These are phyloP conservation scores for Thalassiosira exigua DNA, from an alignment of 352 stramenopile species.

Conservation along the genomic window DNA sequence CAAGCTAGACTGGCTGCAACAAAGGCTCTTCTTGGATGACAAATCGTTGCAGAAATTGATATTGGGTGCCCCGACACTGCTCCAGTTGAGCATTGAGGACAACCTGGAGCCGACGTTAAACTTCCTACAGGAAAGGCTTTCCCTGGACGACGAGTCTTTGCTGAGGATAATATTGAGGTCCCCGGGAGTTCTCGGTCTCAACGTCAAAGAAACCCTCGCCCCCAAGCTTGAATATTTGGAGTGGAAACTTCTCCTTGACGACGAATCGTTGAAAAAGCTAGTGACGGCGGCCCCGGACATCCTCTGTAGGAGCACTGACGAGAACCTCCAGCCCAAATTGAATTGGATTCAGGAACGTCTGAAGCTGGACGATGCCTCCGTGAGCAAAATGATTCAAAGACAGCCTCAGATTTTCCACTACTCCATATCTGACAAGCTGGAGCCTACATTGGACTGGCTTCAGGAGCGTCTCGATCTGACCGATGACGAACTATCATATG, in stretches of 20 bases:
- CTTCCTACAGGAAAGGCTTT: constrained; percentile 21
- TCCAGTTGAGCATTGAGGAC: constrained; percentile 4
- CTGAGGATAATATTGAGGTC: constrained; percentile 13
- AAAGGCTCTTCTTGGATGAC: constrained; percentile 8
- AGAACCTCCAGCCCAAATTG: constrained; percentile 13
- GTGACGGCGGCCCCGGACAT: constrained; percentile 17
- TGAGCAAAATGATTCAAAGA: constrained; percentile 22
- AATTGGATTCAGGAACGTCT: constrained; percentile 23
- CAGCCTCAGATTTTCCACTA: constrained; percentile 9
- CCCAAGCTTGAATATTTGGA: constrained; percentile 23
- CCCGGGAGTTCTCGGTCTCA: constrained; percentile 1
- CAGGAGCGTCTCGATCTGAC: constrained; percentile 5
- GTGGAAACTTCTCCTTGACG: constrained; percentile 8
- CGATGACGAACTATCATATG: constrained; percentile 6
- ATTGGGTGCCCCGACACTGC: constrained; percentile 12
- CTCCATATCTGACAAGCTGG: constrained; percentile 24
- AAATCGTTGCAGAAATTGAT: constrained; percentile 23
- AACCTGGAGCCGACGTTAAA: constrained; percentile 18
- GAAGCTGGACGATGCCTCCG: neutral
- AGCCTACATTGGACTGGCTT: constrained; percentile 29
- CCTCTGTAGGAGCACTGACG: neutral
- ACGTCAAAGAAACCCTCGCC: constrained; percentile 12
- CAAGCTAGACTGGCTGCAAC: constrained; percentile 20
- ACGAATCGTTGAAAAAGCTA: constrained; percentile 22
- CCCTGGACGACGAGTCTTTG: constrained; percentile 2